Conservation (phyloP, 2,329 filamentous ascomycete genomes). For the Cordyceps farinosa region DNA sequence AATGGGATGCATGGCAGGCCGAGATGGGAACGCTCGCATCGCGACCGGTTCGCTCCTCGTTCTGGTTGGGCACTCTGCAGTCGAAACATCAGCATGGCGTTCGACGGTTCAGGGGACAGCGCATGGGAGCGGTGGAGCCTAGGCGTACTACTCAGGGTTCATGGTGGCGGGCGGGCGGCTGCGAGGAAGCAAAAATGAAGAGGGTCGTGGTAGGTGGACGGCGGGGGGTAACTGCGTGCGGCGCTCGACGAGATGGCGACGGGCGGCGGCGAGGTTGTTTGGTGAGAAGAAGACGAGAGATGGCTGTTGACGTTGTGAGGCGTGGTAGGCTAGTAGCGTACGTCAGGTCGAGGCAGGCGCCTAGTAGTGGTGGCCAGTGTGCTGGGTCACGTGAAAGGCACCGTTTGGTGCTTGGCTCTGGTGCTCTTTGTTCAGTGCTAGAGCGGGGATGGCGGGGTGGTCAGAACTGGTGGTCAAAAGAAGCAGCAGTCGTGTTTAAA, state of each 20-base stretch:
- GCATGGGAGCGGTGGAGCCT: slow-evolving; percentile 23
- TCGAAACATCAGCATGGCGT: slow-evolving; percentile 21
- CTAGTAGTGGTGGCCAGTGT: neutral
- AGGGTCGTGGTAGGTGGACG: neutral
- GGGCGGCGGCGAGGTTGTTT: slow-evolving; percentile 4
- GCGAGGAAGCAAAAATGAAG: slow-evolving; percentile 11
- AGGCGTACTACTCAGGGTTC: slow-evolving; percentile 88
- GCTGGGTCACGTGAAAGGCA: neutral
- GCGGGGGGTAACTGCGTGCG: neutral
- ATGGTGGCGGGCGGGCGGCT: slow-evolving; percentile 52
- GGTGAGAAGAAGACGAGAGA: neutral
- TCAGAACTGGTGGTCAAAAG: neutral
- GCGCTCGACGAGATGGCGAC: slow-evolving; percentile 7
- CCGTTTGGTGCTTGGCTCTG: neutral
- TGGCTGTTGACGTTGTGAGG: slow-evolving; percentile 5
- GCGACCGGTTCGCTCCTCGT: neutral
- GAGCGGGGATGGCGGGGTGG: neutral
- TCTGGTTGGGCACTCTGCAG: slow-evolving; percentile 16
- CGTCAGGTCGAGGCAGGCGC: slow-evolving; percentile 32
- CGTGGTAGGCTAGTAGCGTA: slow-evolving; percentile 8
- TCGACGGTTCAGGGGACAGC: slow-evolving; percentile 24
- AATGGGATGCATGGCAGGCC: neutral
- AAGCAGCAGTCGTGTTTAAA: neutral
- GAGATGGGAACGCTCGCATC: neutral
- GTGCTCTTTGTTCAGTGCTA: neutral